These are phyloP conservation scores for Komagataella mondaviorum DNA, from an alignment of 805 yeast genomes.

Conservation along the genomic window DNA sequence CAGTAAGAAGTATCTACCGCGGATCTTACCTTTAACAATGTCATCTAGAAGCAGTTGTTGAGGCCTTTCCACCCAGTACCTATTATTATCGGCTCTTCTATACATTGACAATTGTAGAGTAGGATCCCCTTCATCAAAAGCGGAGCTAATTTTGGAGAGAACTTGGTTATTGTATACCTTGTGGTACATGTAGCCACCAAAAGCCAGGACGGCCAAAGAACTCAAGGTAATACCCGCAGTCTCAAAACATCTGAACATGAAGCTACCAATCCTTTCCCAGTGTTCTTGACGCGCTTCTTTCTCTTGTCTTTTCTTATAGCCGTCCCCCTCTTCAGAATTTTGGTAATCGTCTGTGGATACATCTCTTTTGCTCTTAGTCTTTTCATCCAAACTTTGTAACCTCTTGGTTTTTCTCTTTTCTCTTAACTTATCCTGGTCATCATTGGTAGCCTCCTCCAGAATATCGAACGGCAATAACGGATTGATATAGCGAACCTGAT, in stretches of 20 bases:
- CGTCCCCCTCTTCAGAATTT: constrained; percentile 2
- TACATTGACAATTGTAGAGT: constrained; percentile 49
- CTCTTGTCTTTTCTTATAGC: constrained; percentile 1
- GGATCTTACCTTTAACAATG: constrained; percentile 46
- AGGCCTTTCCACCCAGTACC: constrained; percentile 57
- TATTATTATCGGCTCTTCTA: constrained; percentile 20
- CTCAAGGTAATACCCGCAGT: constrained; percentile 63
- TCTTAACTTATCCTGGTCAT: constrained; percentile 17
- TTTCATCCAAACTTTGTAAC: constrained; percentile 11
- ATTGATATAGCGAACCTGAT: constrained; percentile 11
- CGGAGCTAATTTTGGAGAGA: constrained; percentile 44
- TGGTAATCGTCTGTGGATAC: constrained; percentile 1
- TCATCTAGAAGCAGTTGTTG: constrained; percentile 55
- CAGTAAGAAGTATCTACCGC: constrained; percentile 57
- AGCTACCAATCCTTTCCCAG: constrained; percentile 5
- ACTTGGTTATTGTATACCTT: constrained; percentile 45
- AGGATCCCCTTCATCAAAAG: constrained; percentile 58
- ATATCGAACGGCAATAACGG: constrained; percentile 29
- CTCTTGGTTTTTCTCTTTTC: constrained; percentile 16
- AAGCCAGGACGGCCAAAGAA: constrained; percentile 52
- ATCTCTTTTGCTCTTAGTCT: constrained; percentile 3
- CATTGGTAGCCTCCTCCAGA: constrained; percentile 20
- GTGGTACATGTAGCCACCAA: constrained; percentile 65
- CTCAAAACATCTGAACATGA: constrained; percentile 36
- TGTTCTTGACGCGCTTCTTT: constrained; percentile 2